Base-by-base conservation (phyloP, 306 rosid genomes). In the Citrullus colocynthis region DNA sequence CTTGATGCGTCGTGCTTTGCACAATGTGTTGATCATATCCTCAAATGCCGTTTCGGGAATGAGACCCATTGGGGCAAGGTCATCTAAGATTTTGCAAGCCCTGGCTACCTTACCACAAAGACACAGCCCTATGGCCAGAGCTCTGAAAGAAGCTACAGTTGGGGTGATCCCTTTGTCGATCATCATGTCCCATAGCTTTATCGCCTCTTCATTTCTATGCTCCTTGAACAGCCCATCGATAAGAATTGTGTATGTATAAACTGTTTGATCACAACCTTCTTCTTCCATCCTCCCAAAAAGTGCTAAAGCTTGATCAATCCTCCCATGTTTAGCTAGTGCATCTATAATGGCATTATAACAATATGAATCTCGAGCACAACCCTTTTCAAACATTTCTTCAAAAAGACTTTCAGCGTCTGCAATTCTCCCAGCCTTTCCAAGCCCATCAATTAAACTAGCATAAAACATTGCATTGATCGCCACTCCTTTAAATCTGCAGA, bases 1-100 rank as follows among this genome's bases (percentile, higher is more conserved):
- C 86, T 84, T 92, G 79, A 89, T 70, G 9, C 93, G 92, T 17
- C 93, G 87, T 0, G 88, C 96, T 82, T 89, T 95, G 85, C 96
- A 92, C 83, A 91, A 71, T 57, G 79, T 91, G 44, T 82, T 85
- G 83, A 93, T 85, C 98, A 93, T 93, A 64, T 91, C 97, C 74
- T 91, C 98, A 78, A 87, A 91, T 59, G 93, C 93, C 0, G 85
- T 82, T 81, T 88, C 97, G 9, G 93, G 88, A 82, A 92, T 81
- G 67, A 92, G 72, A 55, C 97, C 97, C 93, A 85, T 87, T 17
- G 97, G 97, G 6, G 97, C 97, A 51, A 92, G 86, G 57, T 95
- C 99, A 70, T 95, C 97, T 87, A 95, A 80, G 80, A 91, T 88
- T 86, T 85, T 92, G 84, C 99, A 95, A 39, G 98, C 98, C 81